Evolutionary conservation across 148 eudicot genomes (phyloP).

Genomic region (Oxyria digyna): DNA sequence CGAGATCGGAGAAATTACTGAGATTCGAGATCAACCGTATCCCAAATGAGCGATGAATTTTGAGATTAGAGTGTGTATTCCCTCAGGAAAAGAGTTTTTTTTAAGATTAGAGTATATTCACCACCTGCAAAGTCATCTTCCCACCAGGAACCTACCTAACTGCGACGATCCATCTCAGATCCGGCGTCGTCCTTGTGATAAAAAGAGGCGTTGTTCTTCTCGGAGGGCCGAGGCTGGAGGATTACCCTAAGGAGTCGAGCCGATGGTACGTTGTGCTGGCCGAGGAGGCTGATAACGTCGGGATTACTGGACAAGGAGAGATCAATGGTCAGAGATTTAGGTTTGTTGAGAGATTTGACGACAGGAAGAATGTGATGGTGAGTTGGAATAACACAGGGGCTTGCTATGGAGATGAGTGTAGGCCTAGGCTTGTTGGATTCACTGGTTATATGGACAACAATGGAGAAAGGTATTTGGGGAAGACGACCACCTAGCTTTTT

Average conservation of each 20-base stretch:
- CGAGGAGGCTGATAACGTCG: constrained; percentile 66
- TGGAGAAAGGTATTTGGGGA: no score
- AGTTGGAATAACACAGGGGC: constrained; percentile 82
- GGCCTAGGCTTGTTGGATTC: constrained; percentile 84
- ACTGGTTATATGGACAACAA: constrained; percentile 50
- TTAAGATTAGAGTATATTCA: no score
- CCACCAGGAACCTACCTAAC: constrained; percentile 82
- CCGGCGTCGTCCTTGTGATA: constrained; percentile 61
- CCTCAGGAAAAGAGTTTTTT: no score
- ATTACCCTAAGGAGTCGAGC: constrained; percentile 38
- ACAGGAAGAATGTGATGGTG: constrained; percentile 94
- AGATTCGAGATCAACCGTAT: no score
- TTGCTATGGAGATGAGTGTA: constrained; percentile 77
- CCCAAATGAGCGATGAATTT: no score
- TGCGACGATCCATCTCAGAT: constrained; percentile 46
- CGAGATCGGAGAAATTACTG: no score
- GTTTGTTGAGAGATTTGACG: constrained; percentile 68
- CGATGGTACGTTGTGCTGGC: constrained; percentile 87
- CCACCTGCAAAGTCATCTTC: constrained; percentile 54
- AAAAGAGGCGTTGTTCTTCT: constrained; percentile 36
- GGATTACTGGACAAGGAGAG: constrained; percentile 87
- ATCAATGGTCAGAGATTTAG: constrained; percentile 73
- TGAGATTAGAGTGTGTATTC: no score
- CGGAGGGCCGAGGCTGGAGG: constrained; percentile 54
- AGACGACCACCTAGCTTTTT: no score